These are phyloP conservation scores for Actinomucor elegans DNA, from an alignment of 371 early-diverging fungal genomes.

Conservation along the genomic window DNA sequence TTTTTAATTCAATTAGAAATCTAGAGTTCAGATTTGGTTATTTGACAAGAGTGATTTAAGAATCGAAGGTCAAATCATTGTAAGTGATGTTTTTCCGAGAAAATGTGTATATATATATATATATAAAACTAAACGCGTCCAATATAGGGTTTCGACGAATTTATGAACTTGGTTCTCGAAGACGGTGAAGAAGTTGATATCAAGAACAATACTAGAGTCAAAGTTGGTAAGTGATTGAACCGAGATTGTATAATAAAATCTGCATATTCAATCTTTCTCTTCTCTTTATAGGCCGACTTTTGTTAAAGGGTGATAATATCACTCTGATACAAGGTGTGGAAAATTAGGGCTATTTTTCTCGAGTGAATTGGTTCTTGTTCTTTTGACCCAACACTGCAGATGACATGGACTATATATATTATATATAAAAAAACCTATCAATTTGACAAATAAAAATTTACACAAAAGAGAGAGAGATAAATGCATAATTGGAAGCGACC, in stretches of 20 bases:
- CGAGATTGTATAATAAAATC: background rate
- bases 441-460: no score
- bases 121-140: background rate
- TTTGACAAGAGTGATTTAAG: conserved; percentile 84
- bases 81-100: conserved; percentile 29
- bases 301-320: conserved; percentile 31
- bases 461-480: no score
- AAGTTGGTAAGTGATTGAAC: conserved; percentile 40
- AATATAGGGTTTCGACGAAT: conserved; percentile 94
- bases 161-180: conserved; percentile 94
- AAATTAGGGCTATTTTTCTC: no score
- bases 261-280: background rate
- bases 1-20: conserved; percentile 57
- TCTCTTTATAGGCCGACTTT: conserved; percentile 19
- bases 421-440: no score
- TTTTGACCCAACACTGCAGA: no score
- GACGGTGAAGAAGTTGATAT: conserved; percentile 81
- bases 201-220: conserved; percentile 73
- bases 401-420: no score
- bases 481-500: no score
- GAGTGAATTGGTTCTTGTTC: no score
- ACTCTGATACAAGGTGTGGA: conserved; percentile 33
- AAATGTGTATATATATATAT: background rate
- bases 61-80: conserved; percentile 92
- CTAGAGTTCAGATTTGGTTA: conserved; percentile 91